A percentile compares a stretch with the other conserved stretches of the same genome.
Evolutionary conservation across 345 rosid species (phyloP).

Genomic region (Salix exigua): DNA sequence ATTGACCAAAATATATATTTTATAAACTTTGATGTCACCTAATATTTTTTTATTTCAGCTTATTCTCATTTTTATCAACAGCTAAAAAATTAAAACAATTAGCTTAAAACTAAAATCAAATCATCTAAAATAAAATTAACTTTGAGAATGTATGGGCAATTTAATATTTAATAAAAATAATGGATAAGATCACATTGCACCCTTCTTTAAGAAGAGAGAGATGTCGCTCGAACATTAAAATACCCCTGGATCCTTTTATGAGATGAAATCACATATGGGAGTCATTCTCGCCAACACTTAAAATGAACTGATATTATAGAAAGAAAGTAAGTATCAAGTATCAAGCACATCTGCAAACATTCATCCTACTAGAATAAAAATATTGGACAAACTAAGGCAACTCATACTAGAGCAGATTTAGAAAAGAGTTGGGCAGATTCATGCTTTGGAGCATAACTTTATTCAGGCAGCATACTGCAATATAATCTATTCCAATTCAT

Average conservation of each 20-base stretch:
- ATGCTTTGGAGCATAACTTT: not conserved
- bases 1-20: too few relatives aligned
- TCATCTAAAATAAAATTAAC: too few relatives aligned
- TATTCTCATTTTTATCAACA: too few relatives aligned
- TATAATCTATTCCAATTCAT: constrained; percentile 14
- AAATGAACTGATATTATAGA: not conserved
- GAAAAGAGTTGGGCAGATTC: not conserved
- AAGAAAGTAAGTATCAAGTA: not conserved
- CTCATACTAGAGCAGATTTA: not conserved
- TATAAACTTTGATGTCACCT: too few relatives aligned
- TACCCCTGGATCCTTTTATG: not conserved
- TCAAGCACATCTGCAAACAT: not conserved
- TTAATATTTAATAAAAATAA: too few relatives aligned
- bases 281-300: not conserved
- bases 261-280: not conserved
- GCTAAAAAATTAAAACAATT: too few relatives aligned
- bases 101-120: too few relatives aligned
- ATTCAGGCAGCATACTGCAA: constrained; percentile 5
- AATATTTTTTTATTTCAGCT: too few relatives aligned
- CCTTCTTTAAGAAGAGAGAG: not conserved
- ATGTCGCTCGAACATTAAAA: too few relatives aligned
- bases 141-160: too few relatives aligned
- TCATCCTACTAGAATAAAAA: not conserved
- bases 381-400: not conserved
- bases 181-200: not conserved